Conservation (phyloP, 768 basidiomycete genomes). For the Suillus sp. region DNA sequence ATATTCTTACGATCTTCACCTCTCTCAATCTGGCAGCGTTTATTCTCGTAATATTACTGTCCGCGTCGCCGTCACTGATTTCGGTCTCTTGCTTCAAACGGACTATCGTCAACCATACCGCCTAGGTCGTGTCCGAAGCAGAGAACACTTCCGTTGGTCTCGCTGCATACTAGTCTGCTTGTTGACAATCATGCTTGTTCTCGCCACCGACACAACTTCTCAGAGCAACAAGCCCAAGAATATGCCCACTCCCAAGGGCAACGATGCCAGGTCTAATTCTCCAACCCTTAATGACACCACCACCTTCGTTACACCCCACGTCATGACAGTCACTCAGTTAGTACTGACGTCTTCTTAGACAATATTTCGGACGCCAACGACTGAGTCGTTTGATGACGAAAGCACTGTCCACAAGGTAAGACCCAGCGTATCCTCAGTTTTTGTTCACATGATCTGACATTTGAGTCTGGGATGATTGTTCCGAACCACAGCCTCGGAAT, state of each 20-base stretch:
- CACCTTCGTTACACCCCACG: neutral
- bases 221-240: neutral
- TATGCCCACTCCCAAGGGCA: neutral
- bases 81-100: neutral
- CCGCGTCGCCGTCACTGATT: neutral
- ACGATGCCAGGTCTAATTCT: neutral
- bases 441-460: neutral
- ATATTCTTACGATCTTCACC: too few relatives aligned
- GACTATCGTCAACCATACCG: neutral
- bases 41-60: neutral
- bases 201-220: neutral
- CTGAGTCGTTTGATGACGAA: neutral
- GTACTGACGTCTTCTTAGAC: neutral
- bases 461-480: neutral
- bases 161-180: neutral
- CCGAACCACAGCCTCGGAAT: neutral
- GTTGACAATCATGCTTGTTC: neutral
- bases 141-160: neutral
- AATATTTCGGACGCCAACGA: neutral
- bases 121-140: neutral
- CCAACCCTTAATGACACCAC: neutral
- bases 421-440: neutral
- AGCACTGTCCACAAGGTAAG: neutral
- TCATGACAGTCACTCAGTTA: neutral
- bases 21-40: neutral